Conservation (phyloP, 345 rosid genomes). For the Isatis tinctoria region DNA sequence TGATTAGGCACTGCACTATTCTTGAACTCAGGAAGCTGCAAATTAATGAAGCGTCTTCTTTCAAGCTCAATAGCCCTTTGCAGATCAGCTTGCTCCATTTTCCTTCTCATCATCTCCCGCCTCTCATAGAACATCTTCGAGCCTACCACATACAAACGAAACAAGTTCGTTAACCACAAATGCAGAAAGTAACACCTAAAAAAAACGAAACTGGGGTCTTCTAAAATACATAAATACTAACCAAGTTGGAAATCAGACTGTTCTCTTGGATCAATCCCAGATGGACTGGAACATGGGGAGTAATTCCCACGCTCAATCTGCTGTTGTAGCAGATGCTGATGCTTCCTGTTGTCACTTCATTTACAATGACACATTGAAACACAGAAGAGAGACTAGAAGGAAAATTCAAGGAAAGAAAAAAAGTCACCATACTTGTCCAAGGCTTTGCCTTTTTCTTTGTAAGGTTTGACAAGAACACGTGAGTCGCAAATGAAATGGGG, state of each 20-base stretch:
- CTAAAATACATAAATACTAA: slow-evolving; percentile 31
- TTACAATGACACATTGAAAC: background rate
- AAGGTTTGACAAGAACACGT: slow-evolving; percentile 94
- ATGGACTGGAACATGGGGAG: slow-evolving; percentile 67
- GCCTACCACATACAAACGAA: slow-evolving; percentile 35
- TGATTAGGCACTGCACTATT: slow-evolving; percentile 45
- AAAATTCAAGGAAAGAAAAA: background rate
- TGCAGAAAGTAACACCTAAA: background rate
- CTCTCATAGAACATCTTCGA: slow-evolving; percentile 48
- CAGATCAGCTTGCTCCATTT: slow-evolving; percentile 52
- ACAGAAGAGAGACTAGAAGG: background rate
- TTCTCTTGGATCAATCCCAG: slow-evolving; percentile 64
- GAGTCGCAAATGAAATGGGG: slow-evolving; percentile 95
- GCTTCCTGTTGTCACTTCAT: slow-evolving; percentile 56
- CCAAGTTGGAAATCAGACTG: slow-evolving; percentile 56
- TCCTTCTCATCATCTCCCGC: slow-evolving; percentile 67
- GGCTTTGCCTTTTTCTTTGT: slow-evolving; percentile 92
- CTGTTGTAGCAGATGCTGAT: slow-evolving; percentile 48
- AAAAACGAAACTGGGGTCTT: background rate
- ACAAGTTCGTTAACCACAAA: background rate
- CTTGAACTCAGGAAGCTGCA: slow-evolving; percentile 78
- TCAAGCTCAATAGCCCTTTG: slow-evolving; percentile 86
- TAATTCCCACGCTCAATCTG: slow-evolving; percentile 56
- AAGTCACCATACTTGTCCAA: slow-evolving; percentile 54
- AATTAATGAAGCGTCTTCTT: slow-evolving; percentile 67